Evolutionary conservation across 306 rosid genomes (phyloP), one percentile per base, ranked within the genome.

Genomic region (Rosa rugosa): DNA sequence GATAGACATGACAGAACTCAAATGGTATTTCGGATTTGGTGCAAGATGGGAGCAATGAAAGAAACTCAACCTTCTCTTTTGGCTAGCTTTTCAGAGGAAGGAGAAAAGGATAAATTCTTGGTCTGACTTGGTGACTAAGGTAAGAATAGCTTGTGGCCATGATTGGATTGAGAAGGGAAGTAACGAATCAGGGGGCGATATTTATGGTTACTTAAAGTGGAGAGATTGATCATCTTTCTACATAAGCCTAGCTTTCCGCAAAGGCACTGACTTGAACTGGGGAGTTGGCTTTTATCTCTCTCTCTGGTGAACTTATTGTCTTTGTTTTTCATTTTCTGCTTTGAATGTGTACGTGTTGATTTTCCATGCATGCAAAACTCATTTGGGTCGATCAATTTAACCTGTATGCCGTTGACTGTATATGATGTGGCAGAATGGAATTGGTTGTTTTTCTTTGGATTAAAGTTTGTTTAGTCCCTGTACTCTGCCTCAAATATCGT

Each of bases 151-250:
- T 89, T 91, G 92, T 75, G 85, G 75, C 76, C 18, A 79, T 79
- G 68, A 77, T 83, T 83, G 78, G 64, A 13, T 47, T 47, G 83
- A 77, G 88, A 86, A 8, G 66, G 82, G 83, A 86, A 36, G 97
- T 66, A 91, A 91, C 94, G 94, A 90, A 92, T 90, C 90, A 83
- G 76, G 51, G 57, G 93, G 83, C 88, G 85, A 87, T 80, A 77
- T 83, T 76, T 85, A 62, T 81, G 91, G 77, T 77, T 76, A 42
- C 80, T 76, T 79, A 67, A 51, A 56, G 67, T 80, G 57, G 38
- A 51, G 85, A 73, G 80, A 73, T 81, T 91, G 82, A 79, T 88
- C 79, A 65, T 76, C 69, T 41, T 80, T 84, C 83, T 81, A 44
- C 69, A 50, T 62, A 81, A 81, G 87, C 72, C 73, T 51, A 62